Base-by-base conservation (phyloP, 495 filamentous ascomycete genomes). In the Penicillium alfredii region DNA sequence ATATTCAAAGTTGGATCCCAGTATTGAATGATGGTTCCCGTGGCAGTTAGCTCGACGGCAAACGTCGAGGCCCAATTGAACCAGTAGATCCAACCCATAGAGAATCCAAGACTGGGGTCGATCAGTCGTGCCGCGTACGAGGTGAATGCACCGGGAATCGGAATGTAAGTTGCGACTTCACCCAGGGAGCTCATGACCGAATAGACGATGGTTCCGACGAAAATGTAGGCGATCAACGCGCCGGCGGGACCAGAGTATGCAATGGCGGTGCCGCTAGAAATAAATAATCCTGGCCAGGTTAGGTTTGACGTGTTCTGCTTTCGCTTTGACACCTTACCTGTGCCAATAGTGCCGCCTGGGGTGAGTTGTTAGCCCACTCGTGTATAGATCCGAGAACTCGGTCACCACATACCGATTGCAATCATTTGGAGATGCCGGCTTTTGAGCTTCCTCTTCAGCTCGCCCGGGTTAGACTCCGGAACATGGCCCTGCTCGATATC, bases 81-180 rank as follows among this genome's bases (percentile, higher is more conserved):
- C 71, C 71, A 75, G 47, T 73, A 79, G 43, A 84, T 84, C 80
- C 81, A 86, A 10, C 80, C 81, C 45, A 86, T 75, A 9, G 81
- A 77, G 44, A 86, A 86, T 25, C 82, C 81, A 33, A 87, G 60
- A 40, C 78, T 76, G 17, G 72, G 68, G 45, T 85, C 80, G 38
- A 80, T 72, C 38, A 82, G 83, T 22, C 81, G 69, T 25, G 78
- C 70, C 23, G 77, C 78, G 55, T 81, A 86, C 20, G 80, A 68
- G 11, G 81, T 80, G 45, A 85, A 82, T 16, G 79, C 73, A 28
- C 83, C 82, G 8, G 81, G 71, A 8, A 84, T 72, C 8, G 84
- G 84, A 10, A 86, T 73, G 45, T 74, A 86, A 16, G 81, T 80
- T 11, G 79, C 74, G 76, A 86, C 81, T 57, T 86, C 82, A 13